These are phyloP conservation scores for Xylariaceae sp. DNA, from an alignment of 2,329 filamentous ascomycete genomes.

Conservation along the genomic window DNA sequence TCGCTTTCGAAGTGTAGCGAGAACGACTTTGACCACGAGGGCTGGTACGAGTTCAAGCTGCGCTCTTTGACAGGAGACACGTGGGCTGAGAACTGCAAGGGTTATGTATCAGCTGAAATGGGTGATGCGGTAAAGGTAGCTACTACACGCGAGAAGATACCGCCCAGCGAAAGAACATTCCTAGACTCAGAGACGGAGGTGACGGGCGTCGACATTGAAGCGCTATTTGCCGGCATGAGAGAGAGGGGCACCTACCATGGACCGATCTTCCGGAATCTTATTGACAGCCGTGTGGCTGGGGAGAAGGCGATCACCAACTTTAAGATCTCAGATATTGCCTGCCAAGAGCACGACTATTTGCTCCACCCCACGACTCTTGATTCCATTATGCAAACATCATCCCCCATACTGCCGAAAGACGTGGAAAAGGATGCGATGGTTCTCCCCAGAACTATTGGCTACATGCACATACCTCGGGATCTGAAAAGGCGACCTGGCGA, in stretches of 20 bases:
- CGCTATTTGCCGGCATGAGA: neutral
- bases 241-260: neutral
- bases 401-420: neutral
- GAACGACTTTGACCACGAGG: conserved; percentile 5
- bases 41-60: conserved; percentile 4
- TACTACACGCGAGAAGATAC: neutral
- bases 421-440: neutral
- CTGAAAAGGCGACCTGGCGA: neutral
- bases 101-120: neutral
- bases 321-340: neutral
- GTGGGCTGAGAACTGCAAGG: neutral
- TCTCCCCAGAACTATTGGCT: neutral
- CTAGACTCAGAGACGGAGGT: no score
- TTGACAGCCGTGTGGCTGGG: neutral
- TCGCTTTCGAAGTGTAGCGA: neutral
- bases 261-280: neutral
- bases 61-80: neutral
- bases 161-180: neutral
- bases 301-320: neutral
- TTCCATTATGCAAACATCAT: neutral
- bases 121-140: neutral
- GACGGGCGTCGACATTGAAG: neutral
- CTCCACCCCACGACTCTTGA: conserved; percentile 15
- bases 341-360: neutral
- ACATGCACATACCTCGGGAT: neutral